phyloP scores from a whole-genome alignment of 768 basidiomycete species.

The Pleurotus pulmonarius region DNA sequence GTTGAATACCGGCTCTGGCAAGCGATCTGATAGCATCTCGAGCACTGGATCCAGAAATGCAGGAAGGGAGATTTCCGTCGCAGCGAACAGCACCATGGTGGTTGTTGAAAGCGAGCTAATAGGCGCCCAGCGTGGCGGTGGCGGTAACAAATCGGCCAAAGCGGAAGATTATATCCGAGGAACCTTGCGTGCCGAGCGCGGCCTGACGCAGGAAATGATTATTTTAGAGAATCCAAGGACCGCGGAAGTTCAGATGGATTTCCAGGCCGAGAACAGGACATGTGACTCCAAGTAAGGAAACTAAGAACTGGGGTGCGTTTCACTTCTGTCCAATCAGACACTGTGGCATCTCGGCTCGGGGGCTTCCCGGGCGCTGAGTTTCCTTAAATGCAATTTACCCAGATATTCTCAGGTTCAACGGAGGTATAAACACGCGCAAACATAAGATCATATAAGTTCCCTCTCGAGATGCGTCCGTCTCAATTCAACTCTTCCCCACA shows the following conservation, averaged over 20 bases:
- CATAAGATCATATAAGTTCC: slow-evolving; percentile 24
- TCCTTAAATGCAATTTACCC: neutral
- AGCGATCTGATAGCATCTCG: slow-evolving; percentile 44
- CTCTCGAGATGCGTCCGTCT: slow-evolving; percentile 8
- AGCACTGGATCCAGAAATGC: slow-evolving; percentile 51
- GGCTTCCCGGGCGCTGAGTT: slow-evolving; percentile 10
- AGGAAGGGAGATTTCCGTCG: slow-evolving; percentile 34
- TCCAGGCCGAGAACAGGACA: too few species aligned
- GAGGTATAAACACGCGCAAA: slow-evolving; percentile 11
- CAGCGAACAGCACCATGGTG: slow-evolving; percentile 1
- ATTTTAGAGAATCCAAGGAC: neutral
- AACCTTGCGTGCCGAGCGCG: too few species aligned
- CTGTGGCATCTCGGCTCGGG: slow-evolving; percentile 16
- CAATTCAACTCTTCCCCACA: slow-evolving; percentile 4
- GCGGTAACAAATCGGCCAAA: neutral
- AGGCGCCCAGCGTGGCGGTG: too few species aligned
- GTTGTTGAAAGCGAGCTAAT: too few species aligned
- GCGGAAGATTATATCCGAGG: neutral
- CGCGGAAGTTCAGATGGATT: slow-evolving; percentile 2
- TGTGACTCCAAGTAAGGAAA: neutral
- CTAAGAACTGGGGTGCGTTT: slow-evolving; percentile 23
- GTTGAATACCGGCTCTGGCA: slow-evolving; percentile 56
- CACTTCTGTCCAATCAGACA: slow-evolving; percentile 22
- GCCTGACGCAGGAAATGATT: neutral
- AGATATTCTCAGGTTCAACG: neutral